Evolutionary conservation across 1,139 yeast species (phyloP), one percentile per base, ranked within the genome.

Genomic region (Suhomyces chickasaworum): DNA sequence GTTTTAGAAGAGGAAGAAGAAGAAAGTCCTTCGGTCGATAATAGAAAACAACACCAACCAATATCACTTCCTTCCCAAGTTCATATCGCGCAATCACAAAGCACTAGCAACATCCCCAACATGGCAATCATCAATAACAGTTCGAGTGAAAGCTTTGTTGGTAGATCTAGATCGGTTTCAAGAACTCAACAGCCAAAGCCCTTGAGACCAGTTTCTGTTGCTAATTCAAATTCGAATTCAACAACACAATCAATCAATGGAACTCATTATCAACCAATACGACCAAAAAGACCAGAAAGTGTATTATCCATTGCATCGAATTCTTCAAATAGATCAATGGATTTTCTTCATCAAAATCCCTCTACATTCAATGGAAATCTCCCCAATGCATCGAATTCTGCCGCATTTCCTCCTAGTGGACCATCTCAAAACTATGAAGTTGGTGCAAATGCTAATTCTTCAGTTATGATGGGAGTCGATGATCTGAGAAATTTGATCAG

Each of bases 241-340:
- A 41, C 52, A 4, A 56, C 65, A 22, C 64, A 66, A 59, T 30
- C 44, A 36, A 44, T 41, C 22, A 46, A 51, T 23, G 34, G 45
- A 7, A 47, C 55, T 4, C 64, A 60, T 37, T 58, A 62, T 48
- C 67, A 60, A 39, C 63, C 62, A 21, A 58, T 56, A 44, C 63
- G 72, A 39, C 72, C 73, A 1, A 67, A 66, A 47, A 59, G 78
- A 37, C 78, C 78, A 0, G 76, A 73, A 51, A 69, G 77, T 50
- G 77, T 71, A 9, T 53, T 73, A 50, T 73, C 78, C 1, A 57
- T 71, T 13, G 61, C 75, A 7, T 71, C 76, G 0, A 72, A 68
- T 47, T 69, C 75, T 8, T 71, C 77, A 32, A 52, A 49, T 36
- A 41, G 57, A n/a, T 53, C 57, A 12, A 39, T 51, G 20, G 59